These are phyloP conservation scores for Penicillium desertorum DNA, from an alignment of 495 filamentous ascomycete genomes.

Conservation along the genomic window DNA sequence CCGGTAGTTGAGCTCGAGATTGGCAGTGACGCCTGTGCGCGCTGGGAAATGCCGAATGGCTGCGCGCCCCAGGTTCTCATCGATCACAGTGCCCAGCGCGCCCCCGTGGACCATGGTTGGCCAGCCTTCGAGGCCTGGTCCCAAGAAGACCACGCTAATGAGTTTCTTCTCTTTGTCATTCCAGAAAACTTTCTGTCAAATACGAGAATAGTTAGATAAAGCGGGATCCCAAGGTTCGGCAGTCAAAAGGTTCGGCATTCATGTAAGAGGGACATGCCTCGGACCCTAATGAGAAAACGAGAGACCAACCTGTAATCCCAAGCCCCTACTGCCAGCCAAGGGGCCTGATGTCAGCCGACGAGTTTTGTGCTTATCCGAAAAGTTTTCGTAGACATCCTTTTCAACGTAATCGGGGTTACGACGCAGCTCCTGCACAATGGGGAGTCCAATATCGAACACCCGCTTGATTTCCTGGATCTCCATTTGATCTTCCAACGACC, in stretches of 20 bases:
- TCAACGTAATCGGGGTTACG: conserved; percentile 54
- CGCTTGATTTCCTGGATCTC: conserved; percentile 27
- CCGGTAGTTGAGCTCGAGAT: conserved; percentile 63
- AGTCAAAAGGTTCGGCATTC: conserved; percentile 11
- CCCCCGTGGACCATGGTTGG: conserved; percentile 79
- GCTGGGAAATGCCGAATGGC: conserved; percentile 42
- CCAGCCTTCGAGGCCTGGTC: conserved; percentile 64
- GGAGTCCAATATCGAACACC: conserved; percentile 41
- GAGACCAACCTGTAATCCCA: conserved; percentile 45
- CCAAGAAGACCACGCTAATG: conserved; percentile 62
- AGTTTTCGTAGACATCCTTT: conserved; percentile 54
- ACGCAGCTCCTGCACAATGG: conserved; percentile 55
- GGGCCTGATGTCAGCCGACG: conserved; percentile 43
- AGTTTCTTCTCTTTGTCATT: conserved; percentile 48
- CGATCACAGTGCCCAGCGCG: conserved; percentile 65
- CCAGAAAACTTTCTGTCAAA: conserved; percentile 49
- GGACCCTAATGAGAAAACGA: conserved; percentile 9
- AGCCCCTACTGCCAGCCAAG: conserved; percentile 39
- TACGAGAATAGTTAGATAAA: conserved; percentile 26
- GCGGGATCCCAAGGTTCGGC: conserved; percentile 23
- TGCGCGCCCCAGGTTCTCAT: conserved; percentile 55
- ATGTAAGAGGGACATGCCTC: neutral
- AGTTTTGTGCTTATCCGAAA: conserved; percentile 38
- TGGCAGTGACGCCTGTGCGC: conserved; percentile 59
- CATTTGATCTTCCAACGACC: conserved; percentile 31